Evolutionary conservation across 768 basidiomycete genomes (phyloP), one percentile per base, ranked within the genome.

Genomic region (Tephrocybe sp.): DNA sequence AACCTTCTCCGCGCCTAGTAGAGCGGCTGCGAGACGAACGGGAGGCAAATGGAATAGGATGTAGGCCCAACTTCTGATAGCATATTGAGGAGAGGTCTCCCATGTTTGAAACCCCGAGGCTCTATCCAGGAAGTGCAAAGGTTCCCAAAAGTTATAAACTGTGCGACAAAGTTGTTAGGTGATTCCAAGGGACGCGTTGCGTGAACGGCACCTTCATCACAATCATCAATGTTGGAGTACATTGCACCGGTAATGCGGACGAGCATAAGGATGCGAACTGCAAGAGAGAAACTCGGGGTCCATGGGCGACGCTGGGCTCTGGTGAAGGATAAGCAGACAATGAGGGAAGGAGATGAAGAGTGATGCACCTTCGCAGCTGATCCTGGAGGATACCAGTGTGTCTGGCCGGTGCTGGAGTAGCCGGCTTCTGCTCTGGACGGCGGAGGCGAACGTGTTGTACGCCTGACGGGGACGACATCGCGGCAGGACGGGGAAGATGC

Each of bases 61-160:
- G 68, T 98, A 98, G 9, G 92, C 83, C 92, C 94, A 98, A 56
- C 92, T 95, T 56, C 97, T 78, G 55, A 99, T 84, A n/a, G 94
- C 84, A 63, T 86, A 97, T 44, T 78, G 71, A 9, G 97, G 94
- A 8, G 94, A 89, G 5, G 91, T 82, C 64, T 99, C 97, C 97
- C 97, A 99, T 0, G 97, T 98, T 69, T 98, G 96, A 67, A 99
- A 98, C 7, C 90, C 97, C 52, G 84, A 76, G 21, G 92, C 92
- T 49, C 84, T 73, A 51, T 86, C 82, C 49, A 97, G 75, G 63
- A 94, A 95, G 70, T 99, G 97, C 13, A 99, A 72, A 16, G 97
- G 97, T 63, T 98, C 97, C 92, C 92, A 98, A 68, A 97, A 99
- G 70, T 99, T 99, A 79, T 86, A 99, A 11, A 97, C 97, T 99